phyloP scores from a whole-genome alignment of 1,284 basidiomycete genomes.

The Malassezia equina region DNA sequence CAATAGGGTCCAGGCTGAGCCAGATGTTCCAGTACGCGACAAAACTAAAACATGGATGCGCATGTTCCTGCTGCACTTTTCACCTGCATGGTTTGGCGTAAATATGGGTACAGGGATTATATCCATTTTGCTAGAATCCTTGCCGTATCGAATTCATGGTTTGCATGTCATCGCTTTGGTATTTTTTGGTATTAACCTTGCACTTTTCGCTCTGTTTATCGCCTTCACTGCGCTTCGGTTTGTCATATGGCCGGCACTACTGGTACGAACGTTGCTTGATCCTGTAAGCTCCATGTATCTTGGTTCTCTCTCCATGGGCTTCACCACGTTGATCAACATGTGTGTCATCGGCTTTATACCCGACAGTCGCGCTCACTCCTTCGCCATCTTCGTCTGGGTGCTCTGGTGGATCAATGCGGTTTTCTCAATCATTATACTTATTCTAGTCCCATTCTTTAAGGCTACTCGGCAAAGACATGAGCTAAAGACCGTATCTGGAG shows the following conservation, averaged over 20 bases:
- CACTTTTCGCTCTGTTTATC: conserved; percentile 58
- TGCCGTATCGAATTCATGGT: conserved; percentile 51
- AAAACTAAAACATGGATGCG: neutral
- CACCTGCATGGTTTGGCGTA: conserved; percentile 32
- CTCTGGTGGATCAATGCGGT: conserved; percentile 65
- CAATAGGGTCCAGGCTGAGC: neutral
- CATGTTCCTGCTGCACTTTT: conserved; percentile 19
- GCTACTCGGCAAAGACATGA: conserved; percentile 58
- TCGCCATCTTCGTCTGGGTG: conserved; percentile 58
- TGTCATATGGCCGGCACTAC: conserved; percentile 55
- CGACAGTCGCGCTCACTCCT: conserved; percentile 52
- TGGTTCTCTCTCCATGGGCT: conserved; percentile 63
- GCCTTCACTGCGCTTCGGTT: conserved; percentile 52
- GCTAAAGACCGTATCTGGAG: conserved; percentile 48
- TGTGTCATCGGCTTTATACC: conserved; percentile 51
- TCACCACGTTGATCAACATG: conserved; percentile 58
- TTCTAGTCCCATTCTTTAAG: conserved; percentile 62
- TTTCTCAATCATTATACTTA: conserved; percentile 57
- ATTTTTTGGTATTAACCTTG: conserved; percentile 61
- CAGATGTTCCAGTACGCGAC: neutral
- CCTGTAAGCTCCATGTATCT: conserved; percentile 61
- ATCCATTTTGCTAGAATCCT: conserved; percentile 50
- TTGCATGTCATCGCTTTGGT: conserved; percentile 49
- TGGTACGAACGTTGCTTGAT: conserved; percentile 55
- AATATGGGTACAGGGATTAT: conserved; percentile 52